Base-by-base conservation (phyloP, 2,329 filamentous ascomycete genomes). In the Penicillium sp. region DNA sequence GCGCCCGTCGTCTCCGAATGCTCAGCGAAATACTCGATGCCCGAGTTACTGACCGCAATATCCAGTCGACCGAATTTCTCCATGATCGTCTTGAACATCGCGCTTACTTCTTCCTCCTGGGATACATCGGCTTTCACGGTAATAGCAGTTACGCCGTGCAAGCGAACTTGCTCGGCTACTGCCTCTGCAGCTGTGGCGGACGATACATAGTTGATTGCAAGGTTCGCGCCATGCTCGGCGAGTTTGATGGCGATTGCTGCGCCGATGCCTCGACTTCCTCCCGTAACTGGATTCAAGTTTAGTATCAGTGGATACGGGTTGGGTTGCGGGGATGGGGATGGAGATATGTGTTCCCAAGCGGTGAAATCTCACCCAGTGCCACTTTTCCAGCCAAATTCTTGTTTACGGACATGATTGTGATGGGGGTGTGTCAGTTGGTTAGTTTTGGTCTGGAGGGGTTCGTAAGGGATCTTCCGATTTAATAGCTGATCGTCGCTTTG, bases 251-350 rank as follows among this genome's bases (percentile, higher is more conserved):
- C 59, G 9, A 65, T 62, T 4, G 59, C 55, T 7, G 62, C 62
- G 20, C 62, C 62, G 49, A 65, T 63, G n/a, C 62, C 62, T 27
- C 62, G 61, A 53, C 61, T 65, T 22, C 59, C 54, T 8, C 62
- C 62, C 5, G 62, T 64, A 25, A 65, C 61, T 65, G 42, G 37
- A 42, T 29, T 18, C n/a, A 26, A 7, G 22, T 6, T 48, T 43
- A 41, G 33, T 37, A 15, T 53, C 6, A 6, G 25, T 26, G 7
- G 8, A 37, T 26, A 29, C 26, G 35, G 26, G n/a, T n/a, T n/a
- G n/a, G n/a, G n/a, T n/a, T n/a, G 15, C 14, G 33, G 33, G 9
- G n/a, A 11, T 14, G 2, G 22, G 2, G 4, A 20, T 25, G 37
- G 12, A 31, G 11, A 12, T 11, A 14, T 18, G 29, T 6, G 22